A percentile compares a stretch with the other conserved stretches of the same genome.
Conservation (phyloP, 352 stramenopile species). For the Salisapilia sapeloensis region DNA sequence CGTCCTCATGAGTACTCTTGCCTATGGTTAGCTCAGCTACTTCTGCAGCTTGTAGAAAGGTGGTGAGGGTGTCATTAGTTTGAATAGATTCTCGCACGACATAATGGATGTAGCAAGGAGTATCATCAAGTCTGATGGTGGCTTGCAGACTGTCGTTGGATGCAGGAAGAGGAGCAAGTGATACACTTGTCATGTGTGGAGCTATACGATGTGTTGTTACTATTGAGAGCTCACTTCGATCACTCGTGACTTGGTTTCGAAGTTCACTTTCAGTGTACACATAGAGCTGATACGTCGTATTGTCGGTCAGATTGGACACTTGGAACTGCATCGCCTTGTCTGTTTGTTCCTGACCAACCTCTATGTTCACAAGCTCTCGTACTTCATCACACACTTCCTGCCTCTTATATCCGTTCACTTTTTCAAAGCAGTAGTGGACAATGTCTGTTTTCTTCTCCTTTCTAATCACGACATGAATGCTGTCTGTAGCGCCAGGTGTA, state of each 20-base stretch:
- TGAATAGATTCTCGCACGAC: neutral
- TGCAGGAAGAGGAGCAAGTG: too few species aligned
- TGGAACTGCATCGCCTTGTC: slow-evolving; percentile 16
- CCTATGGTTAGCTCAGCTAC: too few species aligned
- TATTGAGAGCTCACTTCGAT: slow-evolving; percentile 1
- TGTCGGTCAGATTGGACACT: slow-evolving; percentile 33
- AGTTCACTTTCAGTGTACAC: slow-evolving; percentile 35
- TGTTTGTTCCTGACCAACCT: slow-evolving; percentile 15
- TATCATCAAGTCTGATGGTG: too few species aligned
- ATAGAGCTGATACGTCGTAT: slow-evolving; percentile 17
- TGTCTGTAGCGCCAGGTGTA: slow-evolving; percentile 14
- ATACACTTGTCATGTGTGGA: slow-evolving; percentile 8
- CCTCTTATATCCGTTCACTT: neutral
- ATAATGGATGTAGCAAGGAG: too few species aligned
- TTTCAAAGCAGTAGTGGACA: slow-evolving; percentile 22
- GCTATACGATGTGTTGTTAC: slow-evolving; percentile 29
- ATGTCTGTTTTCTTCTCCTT: slow-evolving; percentile 46
- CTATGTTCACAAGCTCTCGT: neutral
- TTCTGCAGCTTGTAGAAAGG: too few species aligned
- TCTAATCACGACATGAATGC: slow-evolving; percentile 18
- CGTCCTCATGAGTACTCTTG: too few species aligned
- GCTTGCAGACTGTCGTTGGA: too few species aligned
- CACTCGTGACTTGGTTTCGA: slow-evolving; percentile 37
- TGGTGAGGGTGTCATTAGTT: too few species aligned
- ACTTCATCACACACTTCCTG: neutral